Conservation (phyloP, 2,329 filamentous ascomycete species). For the Arachnomyces sp. region DNA sequence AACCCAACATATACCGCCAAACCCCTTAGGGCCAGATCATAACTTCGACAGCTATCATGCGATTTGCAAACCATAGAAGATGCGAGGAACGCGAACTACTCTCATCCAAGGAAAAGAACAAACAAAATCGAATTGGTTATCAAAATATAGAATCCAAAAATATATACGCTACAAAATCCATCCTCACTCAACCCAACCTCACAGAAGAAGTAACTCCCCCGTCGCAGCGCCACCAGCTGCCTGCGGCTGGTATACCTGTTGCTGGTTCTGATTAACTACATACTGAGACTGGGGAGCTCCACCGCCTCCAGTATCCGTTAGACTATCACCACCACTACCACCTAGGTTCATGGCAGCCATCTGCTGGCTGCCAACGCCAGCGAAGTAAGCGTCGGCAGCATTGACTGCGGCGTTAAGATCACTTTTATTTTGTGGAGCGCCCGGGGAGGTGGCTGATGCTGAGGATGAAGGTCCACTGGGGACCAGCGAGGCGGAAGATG, state of each 20-base stretch:
- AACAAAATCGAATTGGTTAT: too few relatives aligned
- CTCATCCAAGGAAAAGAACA: too few relatives aligned
- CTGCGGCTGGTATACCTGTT: slow-evolving; percentile 65
- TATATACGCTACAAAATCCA: too few relatives aligned
- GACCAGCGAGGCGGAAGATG: slow-evolving; percentile 37
- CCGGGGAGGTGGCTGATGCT: slow-evolving; percentile 21
- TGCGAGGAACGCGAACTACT: too few relatives aligned
- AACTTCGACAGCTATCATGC: too few relatives aligned
- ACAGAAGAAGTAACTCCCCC: slow-evolving; percentile 54
- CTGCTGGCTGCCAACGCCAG: slow-evolving; percentile 62
- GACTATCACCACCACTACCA: slow-evolving; percentile 50
- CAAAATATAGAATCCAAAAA: too few relatives aligned
- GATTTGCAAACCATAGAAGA: too few relatives aligned
- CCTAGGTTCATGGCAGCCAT: slow-evolving; percentile 64
- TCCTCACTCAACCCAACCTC: background rate
- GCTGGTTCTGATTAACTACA: slow-evolving; percentile 74
- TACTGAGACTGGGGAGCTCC: slow-evolving; percentile 43
- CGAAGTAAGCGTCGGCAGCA: slow-evolving; percentile 86
- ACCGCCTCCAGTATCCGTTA: slow-evolving; percentile 51
- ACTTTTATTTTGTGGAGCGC: slow-evolving; percentile 18
- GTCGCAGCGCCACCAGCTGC: slow-evolving; percentile 56
- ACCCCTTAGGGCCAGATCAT: too few relatives aligned
- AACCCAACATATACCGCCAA: too few relatives aligned
- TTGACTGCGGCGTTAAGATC: slow-evolving; percentile 64
- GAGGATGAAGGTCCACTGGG: slow-evolving; percentile 22